Evolutionary conservation across 78 protist genomes (phyloP).

Genomic region (Dictyostelium discoideum): DNA sequence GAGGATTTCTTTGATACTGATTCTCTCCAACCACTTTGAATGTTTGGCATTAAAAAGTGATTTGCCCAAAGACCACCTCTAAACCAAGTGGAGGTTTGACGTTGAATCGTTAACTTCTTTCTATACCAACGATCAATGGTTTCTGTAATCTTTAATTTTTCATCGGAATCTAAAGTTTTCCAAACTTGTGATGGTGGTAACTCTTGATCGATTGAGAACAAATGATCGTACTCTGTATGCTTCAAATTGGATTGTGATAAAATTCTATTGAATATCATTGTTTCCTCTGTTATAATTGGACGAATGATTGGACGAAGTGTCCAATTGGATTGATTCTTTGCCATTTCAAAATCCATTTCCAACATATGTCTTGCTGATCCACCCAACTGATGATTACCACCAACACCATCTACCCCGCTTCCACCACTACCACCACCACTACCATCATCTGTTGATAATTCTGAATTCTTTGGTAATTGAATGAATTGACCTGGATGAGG

Average conservation of each 20-base stretch:
- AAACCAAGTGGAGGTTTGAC: constrained; percentile 1
- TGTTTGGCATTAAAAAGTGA: constrained; percentile 47
- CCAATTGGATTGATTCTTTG: background rate
- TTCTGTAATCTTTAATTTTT: constrained; percentile 13
- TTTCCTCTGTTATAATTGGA: background rate
- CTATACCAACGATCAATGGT: constrained; percentile 22
- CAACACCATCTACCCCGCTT: background rate
- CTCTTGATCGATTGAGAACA: background rate
- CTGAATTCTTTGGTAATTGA: constrained; percentile 35
- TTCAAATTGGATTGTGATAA: background rate
- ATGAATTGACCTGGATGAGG: constrained; percentile 70
- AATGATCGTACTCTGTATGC: background rate
- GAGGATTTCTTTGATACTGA: constrained; percentile 2
- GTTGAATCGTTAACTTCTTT: background rate
- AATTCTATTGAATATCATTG: background rate
- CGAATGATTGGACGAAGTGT: background rate
- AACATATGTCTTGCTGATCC: background rate
- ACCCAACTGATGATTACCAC: background rate
- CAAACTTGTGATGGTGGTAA: background rate
- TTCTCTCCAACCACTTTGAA: constrained; percentile 48
- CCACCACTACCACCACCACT: background rate
- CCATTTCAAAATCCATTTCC: background rate
- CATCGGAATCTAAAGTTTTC: background rate
- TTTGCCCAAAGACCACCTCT: constrained; percentile 52
- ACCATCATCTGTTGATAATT: background rate